phyloP scores from a whole-genome alignment of 768 basidiomycete species.

The Erythrobasidium yunnanense region DNA sequence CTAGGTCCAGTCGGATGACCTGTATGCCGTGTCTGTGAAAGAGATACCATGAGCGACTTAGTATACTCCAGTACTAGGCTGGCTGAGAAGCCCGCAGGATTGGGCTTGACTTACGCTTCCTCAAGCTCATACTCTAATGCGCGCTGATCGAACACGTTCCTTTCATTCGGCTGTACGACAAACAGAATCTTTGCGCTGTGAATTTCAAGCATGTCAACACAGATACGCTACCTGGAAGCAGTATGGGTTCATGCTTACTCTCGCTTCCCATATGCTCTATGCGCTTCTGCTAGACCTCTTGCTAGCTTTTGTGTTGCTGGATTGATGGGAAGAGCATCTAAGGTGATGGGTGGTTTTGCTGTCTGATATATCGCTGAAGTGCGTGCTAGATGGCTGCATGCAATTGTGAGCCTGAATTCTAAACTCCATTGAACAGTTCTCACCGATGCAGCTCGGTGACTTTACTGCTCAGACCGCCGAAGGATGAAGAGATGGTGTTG shows the following conservation, averaged over 20 bases:
- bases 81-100: neutral
- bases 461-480: slow-evolving; percentile 64
- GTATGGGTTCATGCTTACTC: neutral
- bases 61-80: neutral
- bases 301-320: slow-evolving; percentile 59
- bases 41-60: slow-evolving; percentile 2
- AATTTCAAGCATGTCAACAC: neutral
- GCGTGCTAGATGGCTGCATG: slow-evolving; percentile 40
- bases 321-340: slow-evolving; percentile 61
- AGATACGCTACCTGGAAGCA: slow-evolving; percentile 11
- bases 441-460: slow-evolving; percentile 67
- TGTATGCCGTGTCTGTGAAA: slow-evolving; percentile 58
- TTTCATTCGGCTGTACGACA: slow-evolving; percentile 75
- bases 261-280: slow-evolving; percentile 54
- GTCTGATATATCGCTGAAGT: slow-evolving; percentile 34
- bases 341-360: slow-evolving; percentile 46
- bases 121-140: slow-evolving; percentile 76
- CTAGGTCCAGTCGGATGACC: slow-evolving; percentile 47
- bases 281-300: slow-evolving; percentile 65
- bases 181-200: slow-evolving; percentile 59
- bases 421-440: slow-evolving; percentile 49
- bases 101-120: slow-evolving; percentile 50
- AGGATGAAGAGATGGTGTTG: slow-evolving; percentile 89
- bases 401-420: slow-evolving; percentile 58
- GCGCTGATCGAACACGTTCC: slow-evolving; percentile 90